These are phyloP conservation scores for Amoeboaphelidium occidentale DNA, from an alignment of 371 early-diverging fungal species.

Conservation along the genomic window DNA sequence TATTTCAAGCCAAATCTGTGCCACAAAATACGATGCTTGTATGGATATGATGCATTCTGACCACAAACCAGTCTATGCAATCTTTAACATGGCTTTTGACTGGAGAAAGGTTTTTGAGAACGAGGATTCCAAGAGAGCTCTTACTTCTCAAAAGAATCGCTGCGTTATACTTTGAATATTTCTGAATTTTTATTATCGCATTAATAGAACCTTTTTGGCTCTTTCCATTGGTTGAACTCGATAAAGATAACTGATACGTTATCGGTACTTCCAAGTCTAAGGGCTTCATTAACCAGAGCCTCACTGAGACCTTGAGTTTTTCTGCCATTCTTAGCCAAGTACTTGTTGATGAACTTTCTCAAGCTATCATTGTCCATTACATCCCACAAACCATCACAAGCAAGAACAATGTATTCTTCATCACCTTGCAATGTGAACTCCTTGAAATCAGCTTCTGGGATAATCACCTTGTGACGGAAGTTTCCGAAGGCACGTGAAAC, in stretches of 20 bases:
- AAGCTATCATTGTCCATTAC: background rate
- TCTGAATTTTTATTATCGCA: too few relatives aligned
- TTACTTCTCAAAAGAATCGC: too few relatives aligned
- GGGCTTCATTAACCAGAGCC: background rate
- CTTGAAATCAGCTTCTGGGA: background rate
- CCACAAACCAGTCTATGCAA: constrained; percentile 5
- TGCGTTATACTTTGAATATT: too few relatives aligned
- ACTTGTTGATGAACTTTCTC: background rate
- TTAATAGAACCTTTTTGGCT: background rate
- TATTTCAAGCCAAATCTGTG: background rate
- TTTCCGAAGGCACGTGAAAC: background rate
- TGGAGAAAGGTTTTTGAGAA: too few relatives aligned
- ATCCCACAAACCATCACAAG: background rate
- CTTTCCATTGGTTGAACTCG: background rate
- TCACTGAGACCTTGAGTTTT: background rate
- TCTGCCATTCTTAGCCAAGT: background rate
- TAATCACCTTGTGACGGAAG: background rate
- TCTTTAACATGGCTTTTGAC: too few relatives aligned
- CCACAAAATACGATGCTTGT: constrained; percentile 1
- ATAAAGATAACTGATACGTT: background rate
- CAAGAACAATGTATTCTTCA: background rate
- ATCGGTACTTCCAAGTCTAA: background rate
- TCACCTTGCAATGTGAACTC: background rate
- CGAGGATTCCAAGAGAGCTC: too few relatives aligned
- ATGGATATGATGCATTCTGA: constrained; percentile 3